Percentiles rank a stretch among this genome's conserved stretches.
Evolutionary conservation across 306 rosid species (phyloP).

Genomic region (Clitoria ternatea): DNA sequence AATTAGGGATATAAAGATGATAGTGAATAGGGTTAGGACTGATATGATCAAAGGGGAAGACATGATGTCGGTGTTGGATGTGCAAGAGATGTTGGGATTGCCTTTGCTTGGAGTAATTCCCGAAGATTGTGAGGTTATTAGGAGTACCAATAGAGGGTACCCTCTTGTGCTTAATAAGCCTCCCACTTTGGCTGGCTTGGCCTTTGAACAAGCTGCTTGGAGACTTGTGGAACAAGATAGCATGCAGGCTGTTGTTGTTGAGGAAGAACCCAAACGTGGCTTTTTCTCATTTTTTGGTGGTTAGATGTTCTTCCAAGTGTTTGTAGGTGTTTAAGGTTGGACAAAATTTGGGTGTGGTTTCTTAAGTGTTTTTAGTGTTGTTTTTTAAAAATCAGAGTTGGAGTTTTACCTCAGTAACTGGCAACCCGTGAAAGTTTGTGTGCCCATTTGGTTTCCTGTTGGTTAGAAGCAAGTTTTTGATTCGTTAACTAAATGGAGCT

Average conservation of each 20-base stretch:
- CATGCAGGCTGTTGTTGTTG: constrained; percentile 88
- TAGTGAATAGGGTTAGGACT: constrained; percentile 87
- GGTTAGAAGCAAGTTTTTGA: no score
- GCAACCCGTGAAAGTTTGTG: no score
- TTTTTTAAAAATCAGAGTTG: no score
- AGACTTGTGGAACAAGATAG: constrained; percentile 96
- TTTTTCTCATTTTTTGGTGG: constrained; percentile 97
- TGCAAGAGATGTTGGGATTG: constrained; percentile 93
- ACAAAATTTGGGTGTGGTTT: no score
- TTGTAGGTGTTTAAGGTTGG: not conserved
- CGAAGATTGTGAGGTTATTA: constrained; percentile 83
- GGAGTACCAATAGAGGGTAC: constrained; percentile 91
- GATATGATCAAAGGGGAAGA: constrained; percentile 98
- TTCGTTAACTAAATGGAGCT: no score
- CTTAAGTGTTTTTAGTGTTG: no score
- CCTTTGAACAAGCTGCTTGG: constrained; percentile 99
- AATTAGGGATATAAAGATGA: constrained; percentile 93
- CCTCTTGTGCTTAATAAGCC: constrained; percentile 90
- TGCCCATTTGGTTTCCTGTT: no score
- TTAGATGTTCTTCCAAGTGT: constrained; percentile 13
- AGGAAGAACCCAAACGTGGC: constrained; percentile 89
- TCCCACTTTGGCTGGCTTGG: constrained; percentile 92
- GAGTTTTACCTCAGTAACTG: no score
- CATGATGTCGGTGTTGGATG: constrained; percentile 96
- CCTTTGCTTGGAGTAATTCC: constrained; percentile 86